These are phyloP conservation scores for Cephalotrichum gorgonifer DNA, from an alignment of 2,329 filamentous ascomycete species.

Conservation along the genomic window DNA sequence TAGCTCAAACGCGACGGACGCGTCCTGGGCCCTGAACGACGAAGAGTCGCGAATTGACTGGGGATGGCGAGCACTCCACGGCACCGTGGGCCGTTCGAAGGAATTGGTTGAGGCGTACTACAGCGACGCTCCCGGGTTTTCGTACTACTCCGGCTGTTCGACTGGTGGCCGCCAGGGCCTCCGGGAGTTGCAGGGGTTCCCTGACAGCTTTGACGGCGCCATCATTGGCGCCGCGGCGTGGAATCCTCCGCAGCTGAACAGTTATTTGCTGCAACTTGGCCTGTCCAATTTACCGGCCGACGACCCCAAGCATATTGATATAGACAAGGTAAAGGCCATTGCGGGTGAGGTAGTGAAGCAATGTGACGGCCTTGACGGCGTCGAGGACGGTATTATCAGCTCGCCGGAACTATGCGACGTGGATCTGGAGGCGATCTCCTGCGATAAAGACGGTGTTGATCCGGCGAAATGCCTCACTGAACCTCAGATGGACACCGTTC, in stretches of 20 bases:
- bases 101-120: constrained; percentile 36
- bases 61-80: constrained; percentile 26
- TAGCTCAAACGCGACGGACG: constrained; percentile 5
- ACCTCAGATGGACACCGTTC: constrained; percentile 22
- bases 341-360: constrained; percentile 28
- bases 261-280: constrained; percentile 14
- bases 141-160: constrained; percentile 50
- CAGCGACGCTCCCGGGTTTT: constrained; percentile 26
- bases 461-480: constrained; percentile 24
- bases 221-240: constrained; percentile 31
- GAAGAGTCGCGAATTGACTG: constrained; percentile 20
- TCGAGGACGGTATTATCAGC: constrained; percentile 34
- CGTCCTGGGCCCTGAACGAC: constrained; percentile 9
- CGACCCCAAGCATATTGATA: constrained; percentile 10
- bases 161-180: constrained; percentile 49
- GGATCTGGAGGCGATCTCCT: constrained; percentile 25
- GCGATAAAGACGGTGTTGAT: constrained; percentile 19
- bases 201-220: constrained; percentile 47
- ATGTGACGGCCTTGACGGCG: constrained; percentile 37
- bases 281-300: constrained; percentile 19
- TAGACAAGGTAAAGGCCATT: constrained; percentile 28
- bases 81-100: constrained; percentile 37
- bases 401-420: constrained; percentile 29
- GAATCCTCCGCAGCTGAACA: constrained; percentile 13
- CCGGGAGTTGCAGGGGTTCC: constrained; percentile 40